A percentile compares a stretch with the other conserved stretches of the same genome.
Evolutionary conservation across 2,329 filamentous ascomycete species (phyloP).

Genomic region (Penicillium sp.): DNA sequence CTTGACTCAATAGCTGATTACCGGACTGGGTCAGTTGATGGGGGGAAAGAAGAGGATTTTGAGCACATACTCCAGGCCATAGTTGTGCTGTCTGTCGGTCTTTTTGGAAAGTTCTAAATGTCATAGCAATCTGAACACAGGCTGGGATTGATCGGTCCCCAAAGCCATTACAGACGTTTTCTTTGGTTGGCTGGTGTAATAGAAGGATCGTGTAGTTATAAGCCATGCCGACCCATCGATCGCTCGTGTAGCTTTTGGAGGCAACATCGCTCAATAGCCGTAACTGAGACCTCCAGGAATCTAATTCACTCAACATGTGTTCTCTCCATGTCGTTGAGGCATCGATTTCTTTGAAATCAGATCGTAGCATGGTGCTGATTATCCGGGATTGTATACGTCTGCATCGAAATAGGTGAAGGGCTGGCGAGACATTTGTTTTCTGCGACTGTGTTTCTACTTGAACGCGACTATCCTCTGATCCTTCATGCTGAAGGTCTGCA

Average conservation of each 20-base stretch:
- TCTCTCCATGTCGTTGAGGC: conserved; percentile 10
- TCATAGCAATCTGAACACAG: conserved; percentile 11
- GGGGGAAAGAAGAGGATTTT: background rate
- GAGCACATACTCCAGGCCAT: conserved; percentile 15
- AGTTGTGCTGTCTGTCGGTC: conserved; percentile 18
- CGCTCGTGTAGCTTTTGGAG: conserved; percentile 13
- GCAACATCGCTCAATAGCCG: conserved; percentile 11
- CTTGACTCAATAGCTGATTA: conserved; percentile 16
- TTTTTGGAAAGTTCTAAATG: conserved; percentile 18
- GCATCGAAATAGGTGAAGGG: conserved; percentile 15
- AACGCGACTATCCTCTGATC: background rate
- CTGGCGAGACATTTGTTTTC: conserved; percentile 16
- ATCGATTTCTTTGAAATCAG: conserved; percentile 12
- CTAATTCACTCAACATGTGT: conserved; percentile 15
- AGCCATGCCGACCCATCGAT: conserved; percentile 20
- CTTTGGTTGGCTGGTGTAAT: conserved; percentile 15
- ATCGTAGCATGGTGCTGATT: conserved; percentile 15
- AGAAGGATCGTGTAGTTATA: conserved; percentile 18
- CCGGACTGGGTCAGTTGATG: background rate
- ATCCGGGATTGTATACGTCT: conserved; percentile 17
- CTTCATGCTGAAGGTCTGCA: conserved; percentile 2
- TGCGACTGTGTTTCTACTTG: conserved; percentile 7
- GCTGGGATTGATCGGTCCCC: conserved; percentile 11
- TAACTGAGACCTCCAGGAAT: conserved; percentile 14
- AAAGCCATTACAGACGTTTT: conserved; percentile 7